Base-by-base conservation (phyloP, 345 rosid species). In the Mangifera indica region DNA sequence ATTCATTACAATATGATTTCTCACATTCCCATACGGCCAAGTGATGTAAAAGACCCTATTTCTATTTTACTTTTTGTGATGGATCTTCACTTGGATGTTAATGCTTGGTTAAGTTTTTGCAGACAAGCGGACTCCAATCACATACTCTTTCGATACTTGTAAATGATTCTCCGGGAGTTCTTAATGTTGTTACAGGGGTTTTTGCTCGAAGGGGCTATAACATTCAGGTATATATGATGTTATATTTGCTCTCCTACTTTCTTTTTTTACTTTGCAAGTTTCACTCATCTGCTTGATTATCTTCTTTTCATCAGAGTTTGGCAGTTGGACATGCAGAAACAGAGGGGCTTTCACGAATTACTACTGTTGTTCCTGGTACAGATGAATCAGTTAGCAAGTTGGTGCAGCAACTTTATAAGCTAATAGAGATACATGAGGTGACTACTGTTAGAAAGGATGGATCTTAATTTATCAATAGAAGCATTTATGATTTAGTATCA, bases 171-270 rank as follows among this genome's bases (percentile, higher is more conserved):
- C 88, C 92, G 2, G 93, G 93, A 74, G 93, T 89, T 60, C 89
- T 91, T 71, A 91, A 87, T 79, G 67, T 83, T 67, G 83, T 89
- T 55, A 85, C 92, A 0, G 93, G 93, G 52, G 91, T 90, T 80
- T 83, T 91, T 72, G 76, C 97, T 72, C 81, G 91, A 75, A 84
- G 92, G 79, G 92, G 93, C 54, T 91, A 91, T 52, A 89, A 83
- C 76, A 84, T 91, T 76, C 93, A 91, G 89, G 93, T 84, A 67
- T 32, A 24, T 42, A 61, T 59, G 60, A 61, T 49, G 67, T 26
- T 32, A 10, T 49, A 62, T 9, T 72, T 42, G 74, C 29, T 74
- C 52, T 70, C 21, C 20, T 42, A 52, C 55, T 60, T 34, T 40
- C 68, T 34, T 22, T 51, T 22, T 42, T 49, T 70, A 17, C 55